These are phyloP conservation scores for Ophiostoma australiae DNA, from an alignment of 2,329 filamentous ascomycete genomes.

Conservation along the genomic window DNA sequence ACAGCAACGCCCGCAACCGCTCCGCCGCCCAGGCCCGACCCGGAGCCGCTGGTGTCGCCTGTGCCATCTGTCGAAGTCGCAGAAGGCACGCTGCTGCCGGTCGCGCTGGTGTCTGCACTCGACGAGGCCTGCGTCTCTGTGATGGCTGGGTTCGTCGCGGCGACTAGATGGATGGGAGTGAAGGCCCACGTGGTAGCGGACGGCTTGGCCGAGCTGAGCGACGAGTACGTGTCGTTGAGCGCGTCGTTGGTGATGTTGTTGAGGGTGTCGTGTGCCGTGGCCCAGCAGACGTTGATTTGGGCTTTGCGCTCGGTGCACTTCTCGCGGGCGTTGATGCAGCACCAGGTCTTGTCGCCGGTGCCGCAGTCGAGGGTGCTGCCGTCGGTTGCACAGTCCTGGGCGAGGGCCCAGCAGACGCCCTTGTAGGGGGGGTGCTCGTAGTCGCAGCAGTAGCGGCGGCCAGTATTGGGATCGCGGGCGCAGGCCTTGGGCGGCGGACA, in stretches of 20 bases:
- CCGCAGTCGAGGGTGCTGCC: conserved; percentile 27
- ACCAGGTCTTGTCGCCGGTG: conserved; percentile 24
- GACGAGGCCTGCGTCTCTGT: background rate
- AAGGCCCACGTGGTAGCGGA: conserved; percentile 25
- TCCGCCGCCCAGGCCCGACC: background rate
- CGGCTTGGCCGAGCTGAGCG: conserved; percentile 24
- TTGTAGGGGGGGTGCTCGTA: background rate
- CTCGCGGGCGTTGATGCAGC: conserved; percentile 25
- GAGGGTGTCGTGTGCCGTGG: conserved; percentile 24
- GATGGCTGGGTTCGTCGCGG: conserved; percentile 13
- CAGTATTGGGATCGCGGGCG: conserved; percentile 27
- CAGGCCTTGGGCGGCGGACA: conserved; percentile 27
- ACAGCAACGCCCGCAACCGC: conserved; percentile 24
- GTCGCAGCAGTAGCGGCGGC: conserved; percentile 27
- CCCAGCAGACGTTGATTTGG: conserved; percentile 29
- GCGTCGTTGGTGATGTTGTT: conserved; percentile 23
- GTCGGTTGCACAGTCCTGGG: conserved; percentile 22
- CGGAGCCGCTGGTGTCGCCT: background rate
- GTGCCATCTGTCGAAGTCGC: background rate
- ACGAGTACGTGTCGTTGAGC: conserved; percentile 26
- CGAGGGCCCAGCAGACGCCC: conserved; percentile 26
- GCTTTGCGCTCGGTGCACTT: conserved; percentile 21
- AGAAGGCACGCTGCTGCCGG: background rate
- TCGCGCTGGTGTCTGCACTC: background rate
- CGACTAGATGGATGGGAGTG: conserved; percentile 22